These are phyloP conservation scores for Curvularia sp. DNA, from an alignment of 2,329 filamentous ascomycete genomes.

Conservation along the genomic window DNA sequence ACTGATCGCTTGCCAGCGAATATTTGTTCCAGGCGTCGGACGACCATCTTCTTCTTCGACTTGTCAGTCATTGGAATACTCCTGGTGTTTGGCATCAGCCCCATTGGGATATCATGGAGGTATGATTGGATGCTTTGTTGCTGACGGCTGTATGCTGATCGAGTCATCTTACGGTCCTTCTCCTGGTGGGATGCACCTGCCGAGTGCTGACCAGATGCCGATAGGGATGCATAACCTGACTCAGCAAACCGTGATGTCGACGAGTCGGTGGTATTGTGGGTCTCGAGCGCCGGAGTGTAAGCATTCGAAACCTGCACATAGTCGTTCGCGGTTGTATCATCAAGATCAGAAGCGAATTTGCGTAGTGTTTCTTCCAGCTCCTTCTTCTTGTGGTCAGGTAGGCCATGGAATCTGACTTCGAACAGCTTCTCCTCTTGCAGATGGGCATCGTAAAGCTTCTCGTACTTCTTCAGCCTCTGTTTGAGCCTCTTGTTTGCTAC, in stretches of 20 bases:
- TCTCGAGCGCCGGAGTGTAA: conserved; percentile 57
- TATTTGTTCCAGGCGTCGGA: conserved; percentile 77
- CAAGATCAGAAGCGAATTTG: conserved; percentile 72
- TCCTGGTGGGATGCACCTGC: conserved; percentile 48
- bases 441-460: conserved; percentile 70
- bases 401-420: conserved; percentile 79
- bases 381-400: conserved; percentile 74
- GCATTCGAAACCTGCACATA: conserved; percentile 42
- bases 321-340: conserved; percentile 48
- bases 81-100: conserved; percentile 67
- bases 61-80: conserved; percentile 68
- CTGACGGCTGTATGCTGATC: conserved; percentile 43
- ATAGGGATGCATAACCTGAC: conserved; percentile 69
- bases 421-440: conserved; percentile 80
- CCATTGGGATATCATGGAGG: conserved; percentile 74
- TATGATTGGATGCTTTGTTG: conserved; percentile 70
- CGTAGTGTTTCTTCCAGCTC: conserved; percentile 77
- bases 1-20: conserved; percentile 73
- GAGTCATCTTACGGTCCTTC: conserved; percentile 40
- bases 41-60: conserved; percentile 78
- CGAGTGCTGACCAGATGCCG: conserved; percentile 56
- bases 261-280: conserved; percentile 64
- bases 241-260: conserved; percentile 61
- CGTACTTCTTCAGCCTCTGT: conserved; percentile 74
- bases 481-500: conserved; percentile 82